These are phyloP conservation scores for Eutrema salsugineum DNA, from an alignment of 441 rosid genomes.

Conservation along the genomic window DNA sequence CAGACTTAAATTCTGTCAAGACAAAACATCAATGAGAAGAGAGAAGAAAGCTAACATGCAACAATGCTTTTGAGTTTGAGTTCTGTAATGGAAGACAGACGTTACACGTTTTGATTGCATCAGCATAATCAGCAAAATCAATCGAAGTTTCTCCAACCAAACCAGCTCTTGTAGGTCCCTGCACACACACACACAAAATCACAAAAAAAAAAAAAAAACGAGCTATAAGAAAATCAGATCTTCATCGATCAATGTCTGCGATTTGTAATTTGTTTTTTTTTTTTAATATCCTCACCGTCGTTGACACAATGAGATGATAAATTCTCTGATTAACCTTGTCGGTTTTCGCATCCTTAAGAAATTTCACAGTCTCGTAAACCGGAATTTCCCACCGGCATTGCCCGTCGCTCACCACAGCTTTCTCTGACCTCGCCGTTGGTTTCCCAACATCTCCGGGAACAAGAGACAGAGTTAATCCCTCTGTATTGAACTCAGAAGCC, in stretches of 20 bases:
- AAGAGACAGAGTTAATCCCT: conserved; percentile 54
- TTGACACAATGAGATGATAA: conserved; percentile 65
- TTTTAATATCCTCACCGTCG: conserved; percentile 32
- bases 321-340: conserved; percentile 64
- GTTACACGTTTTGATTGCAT: conserved; percentile 51
- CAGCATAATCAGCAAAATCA: conserved; percentile 75
- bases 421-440: conserved; percentile 65
- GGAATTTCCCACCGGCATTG: conserved; percentile 73
- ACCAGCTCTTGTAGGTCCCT: conserved; percentile 66
- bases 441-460: conserved; percentile 78
- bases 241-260: conserved; percentile 6
- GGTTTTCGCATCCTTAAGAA: conserved; percentile 51
- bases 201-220: conserved; percentile 24
- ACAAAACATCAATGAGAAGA: conserved; percentile 26
- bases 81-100: conserved; percentile 70
- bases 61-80: conserved; percentile 54
- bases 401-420: conserved; percentile 55
- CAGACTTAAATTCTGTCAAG: conserved; percentile 12
- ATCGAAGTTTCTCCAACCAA: conserved; percentile 66
- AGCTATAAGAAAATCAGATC: background rate
- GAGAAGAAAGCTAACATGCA: conserved; percentile 58
- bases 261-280: background rate
- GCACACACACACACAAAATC: background rate
- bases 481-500: conserved; percentile 51
- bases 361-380: conserved; percentile 65